Evolutionary conservation across 371 early-diverging fungal genomes (phyloP).

Genomic region (Apophysomyces variabilis): DNA sequence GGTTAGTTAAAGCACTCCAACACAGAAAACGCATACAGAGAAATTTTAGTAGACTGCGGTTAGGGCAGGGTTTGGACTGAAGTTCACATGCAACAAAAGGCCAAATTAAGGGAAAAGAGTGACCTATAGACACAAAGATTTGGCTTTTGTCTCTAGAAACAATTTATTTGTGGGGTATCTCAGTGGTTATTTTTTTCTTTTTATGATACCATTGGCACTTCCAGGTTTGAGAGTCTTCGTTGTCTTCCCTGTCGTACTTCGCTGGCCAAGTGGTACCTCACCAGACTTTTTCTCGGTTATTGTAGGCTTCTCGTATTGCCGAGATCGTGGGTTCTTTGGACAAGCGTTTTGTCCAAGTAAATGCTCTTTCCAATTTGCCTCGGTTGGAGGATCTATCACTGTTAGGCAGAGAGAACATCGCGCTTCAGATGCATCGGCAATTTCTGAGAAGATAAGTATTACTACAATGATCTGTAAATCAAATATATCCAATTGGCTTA

Average conservation of each 20-base stretch:
- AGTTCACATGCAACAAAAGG: no score
- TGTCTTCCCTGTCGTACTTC: background rate
- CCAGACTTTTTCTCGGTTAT: background rate
- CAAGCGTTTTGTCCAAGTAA: constrained; percentile 55
- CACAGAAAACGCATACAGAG: no score
- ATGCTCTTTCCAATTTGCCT: constrained; percentile 68
- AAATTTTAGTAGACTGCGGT: no score
- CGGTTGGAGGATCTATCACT: constrained; percentile 56
- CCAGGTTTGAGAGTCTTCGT: background rate
- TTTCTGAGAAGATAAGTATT: constrained; percentile 2
- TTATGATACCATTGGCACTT: background rate
- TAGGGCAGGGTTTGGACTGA: no score
- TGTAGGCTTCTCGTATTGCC: background rate
- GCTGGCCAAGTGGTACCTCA: background rate
- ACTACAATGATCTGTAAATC: constrained; percentile 26
- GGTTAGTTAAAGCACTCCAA: no score
- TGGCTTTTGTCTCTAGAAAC: no score
- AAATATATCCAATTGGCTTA: constrained; percentile 23
- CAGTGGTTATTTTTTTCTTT: background rate
- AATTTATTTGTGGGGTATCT: background rate
- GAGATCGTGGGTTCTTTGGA: constrained; percentile 28
- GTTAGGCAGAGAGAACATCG: constrained; percentile 68
- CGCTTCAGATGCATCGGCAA: constrained; percentile 24
- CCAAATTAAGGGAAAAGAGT: no score
- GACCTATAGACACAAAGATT: no score